Base-by-base conservation (phyloP, 2,329 filamentous ascomycete genomes). In the Bretziella fagacearum region DNA sequence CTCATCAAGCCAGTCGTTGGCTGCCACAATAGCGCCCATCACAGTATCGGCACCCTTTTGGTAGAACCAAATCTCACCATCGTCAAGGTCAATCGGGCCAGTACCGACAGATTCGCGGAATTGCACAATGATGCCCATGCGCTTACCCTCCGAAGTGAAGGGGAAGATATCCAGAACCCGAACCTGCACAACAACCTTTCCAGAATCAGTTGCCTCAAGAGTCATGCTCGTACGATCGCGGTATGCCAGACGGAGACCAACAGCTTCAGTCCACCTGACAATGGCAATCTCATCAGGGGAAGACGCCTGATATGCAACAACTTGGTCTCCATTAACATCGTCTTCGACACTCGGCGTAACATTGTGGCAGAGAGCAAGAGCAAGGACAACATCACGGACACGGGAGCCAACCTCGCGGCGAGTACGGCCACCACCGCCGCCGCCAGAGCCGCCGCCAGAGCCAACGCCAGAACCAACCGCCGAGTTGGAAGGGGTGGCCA, bases 201-300 rank as follows among this genome's bases (percentile, higher is more conserved):
- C 79, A 3, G 76, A 82, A 47, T 81, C 77, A 1, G 81, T 76
- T 3, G 80, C 89, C 57, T 87, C 80, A 2, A 98, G 70, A 2
- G 78, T 69, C 68, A 98, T 95, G 36, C 73, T 78, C 59, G 83
- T 84, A 36, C 93, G 79, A 59, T 98, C 91, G 17, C 91, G 84
- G 56, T 86, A 79, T 4, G 81, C 70, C 11, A 98, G 67, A 30
- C 84, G 81, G 29, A 98, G 68, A 0, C 93, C 93, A 26, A 98
- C 85, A 6, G 79, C 81, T 62, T 96, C 87, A 1, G 89, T 93
- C 81, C 93, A 98, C 47, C 78, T 79, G 13, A 98, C 87, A 56
- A 98, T 98, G 15, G 91, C 91, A 60, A 98, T 96, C 60, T 98
- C 91, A 58, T 98, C 91, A 0, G 91, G 91, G 1, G 89, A 96